Evolutionary conservation across 768 basidiomycete genomes (phyloP).

Genomic region (Kwoniella dendrophila): DNA sequence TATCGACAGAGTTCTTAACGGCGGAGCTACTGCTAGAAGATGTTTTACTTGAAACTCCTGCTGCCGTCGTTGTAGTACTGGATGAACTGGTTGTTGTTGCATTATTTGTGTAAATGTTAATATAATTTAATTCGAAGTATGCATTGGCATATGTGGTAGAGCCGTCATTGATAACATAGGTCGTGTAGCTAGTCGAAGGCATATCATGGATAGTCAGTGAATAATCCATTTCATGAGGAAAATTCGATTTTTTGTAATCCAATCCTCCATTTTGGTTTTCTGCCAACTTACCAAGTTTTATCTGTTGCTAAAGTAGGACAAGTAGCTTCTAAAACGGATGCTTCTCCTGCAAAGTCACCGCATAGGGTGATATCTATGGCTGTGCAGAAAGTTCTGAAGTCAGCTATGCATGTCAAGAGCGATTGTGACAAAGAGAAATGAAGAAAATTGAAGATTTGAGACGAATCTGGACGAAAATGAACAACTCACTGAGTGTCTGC

Average conservation of each 20-base stretch:
- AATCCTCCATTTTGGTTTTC: background rate
- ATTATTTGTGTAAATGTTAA: conserved; percentile 61
- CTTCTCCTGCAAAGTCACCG: conserved; percentile 63
- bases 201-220: background rate
- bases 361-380: conserved; percentile 68
- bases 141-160: conserved; percentile 42
- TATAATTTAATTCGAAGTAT: conserved; percentile 68
- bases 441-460: background rate
- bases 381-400: background rate
- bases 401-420: background rate
- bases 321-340: conserved; percentile 60
- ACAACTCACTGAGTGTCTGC: conserved; percentile 18
- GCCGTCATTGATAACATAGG: conserved; percentile 63
- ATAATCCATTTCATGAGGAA: background rate
- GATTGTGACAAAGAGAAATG: background rate
- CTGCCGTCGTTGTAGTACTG: conserved; percentile 10
- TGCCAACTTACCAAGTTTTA: conserved; percentile 59
- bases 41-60: conserved; percentile 3
- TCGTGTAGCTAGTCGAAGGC: conserved; percentile 61
- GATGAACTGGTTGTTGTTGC: background rate
- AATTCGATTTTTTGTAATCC: background rate
- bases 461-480: background rate
- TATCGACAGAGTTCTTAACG: no score
- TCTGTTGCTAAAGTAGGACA: conserved; percentile 52
- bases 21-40: background rate